Evolutionary conservation across 2,329 filamentous ascomycete species (phyloP), one percentile per base, ranked within the genome.

Genomic region (Bipolaris zeicola): DNA sequence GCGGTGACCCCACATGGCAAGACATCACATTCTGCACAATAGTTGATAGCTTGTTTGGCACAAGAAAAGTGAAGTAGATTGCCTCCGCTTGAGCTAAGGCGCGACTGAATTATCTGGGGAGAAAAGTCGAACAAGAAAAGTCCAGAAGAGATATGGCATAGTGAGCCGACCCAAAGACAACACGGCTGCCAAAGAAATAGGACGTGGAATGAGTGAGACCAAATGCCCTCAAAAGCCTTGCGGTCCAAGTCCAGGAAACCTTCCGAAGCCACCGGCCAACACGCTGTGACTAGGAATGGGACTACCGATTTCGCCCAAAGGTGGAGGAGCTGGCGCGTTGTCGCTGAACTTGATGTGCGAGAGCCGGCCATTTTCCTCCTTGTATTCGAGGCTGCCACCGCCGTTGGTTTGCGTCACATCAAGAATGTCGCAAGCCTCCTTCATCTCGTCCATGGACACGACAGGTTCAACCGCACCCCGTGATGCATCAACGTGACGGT

Each of bases 351-450:
- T 80, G 63, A 82, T 78, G 44, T 69, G 64, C 3, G 76, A 72
- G 37, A 78, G 70, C 14, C 65, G 66, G 6, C 70, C 70, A 3
- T 76, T 79, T 46, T 86, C 83, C 37, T 83, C 81, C 58, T 83
- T 84, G 61, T 90, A 82, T 33, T 90, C 87, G 70, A 99, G 96
- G 24, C 85, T 89, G n/a, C 95, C 95, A 42, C 94, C 94, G 43
- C 95, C 95, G 68, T 98, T 73, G 24, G 58, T 98, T 57, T 88
- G 86, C 2, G 80, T 73, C 67, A 89, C 96, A 55, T 95, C 95
- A 73, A 96, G 91, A 0, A 94, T 96, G 68, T 98, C 94, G 74
- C 91, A 95, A 56, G 96, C 89, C 55, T 90, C 87, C 37, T 94
- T 82, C 66, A 98, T 82, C 68, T 97, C 93, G 24, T 81, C 82